phyloP scores from a whole-genome alignment of 768 basidiomycete genomes.

The Psilocybe subaeruginosa region DNA sequence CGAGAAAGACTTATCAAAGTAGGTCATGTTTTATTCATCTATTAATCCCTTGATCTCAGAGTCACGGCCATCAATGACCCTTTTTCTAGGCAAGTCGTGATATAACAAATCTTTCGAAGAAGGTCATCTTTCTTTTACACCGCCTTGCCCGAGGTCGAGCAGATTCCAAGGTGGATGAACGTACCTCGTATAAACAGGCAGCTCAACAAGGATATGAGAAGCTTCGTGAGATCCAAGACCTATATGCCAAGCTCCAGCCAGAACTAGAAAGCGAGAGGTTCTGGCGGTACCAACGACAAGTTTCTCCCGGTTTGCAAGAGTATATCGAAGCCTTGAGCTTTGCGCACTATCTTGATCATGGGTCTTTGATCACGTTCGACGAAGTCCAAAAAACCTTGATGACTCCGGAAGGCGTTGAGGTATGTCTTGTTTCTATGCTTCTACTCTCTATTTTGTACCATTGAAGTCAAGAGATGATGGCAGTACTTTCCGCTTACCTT shows the following conservation, averaged over 20 bases:
- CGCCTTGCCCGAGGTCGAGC: slow-evolving; percentile 52
- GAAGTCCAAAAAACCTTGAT: slow-evolving; percentile 69
- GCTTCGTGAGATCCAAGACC: slow-evolving; percentile 62
- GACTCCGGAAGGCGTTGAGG: slow-evolving; percentile 63
- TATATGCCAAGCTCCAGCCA: slow-evolving; percentile 63
- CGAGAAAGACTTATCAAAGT: slow-evolving; percentile 93
- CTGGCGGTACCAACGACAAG: slow-evolving; percentile 76
- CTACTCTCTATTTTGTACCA: slow-evolving; percentile 4
- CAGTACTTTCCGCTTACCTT: slow-evolving; percentile 79
- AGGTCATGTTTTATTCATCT: slow-evolving; percentile 10
- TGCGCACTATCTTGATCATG: slow-evolving; percentile 78
- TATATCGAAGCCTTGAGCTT: slow-evolving; percentile 95
- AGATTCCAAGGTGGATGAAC: slow-evolving; percentile 26
- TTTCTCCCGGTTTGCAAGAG: slow-evolving; percentile 88
- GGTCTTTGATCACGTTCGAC: slow-evolving; percentile 64
- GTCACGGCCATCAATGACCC: background rate
- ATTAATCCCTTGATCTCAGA: slow-evolving; percentile 1
- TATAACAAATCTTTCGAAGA: slow-evolving; percentile 90
- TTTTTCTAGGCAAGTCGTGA: slow-evolving; percentile 73
- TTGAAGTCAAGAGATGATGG: slow-evolving; percentile 4
- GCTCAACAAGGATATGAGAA: slow-evolving; percentile 58
- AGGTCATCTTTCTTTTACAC: slow-evolving; percentile 91
- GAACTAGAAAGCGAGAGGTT: slow-evolving; percentile 72
- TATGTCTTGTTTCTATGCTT: slow-evolving; percentile 38
- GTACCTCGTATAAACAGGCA: slow-evolving; percentile 40